These are phyloP conservation scores for Kurtzmaniella quercitrusa DNA, from an alignment of 1,139 yeast genomes.

Conservation along the genomic window DNA sequence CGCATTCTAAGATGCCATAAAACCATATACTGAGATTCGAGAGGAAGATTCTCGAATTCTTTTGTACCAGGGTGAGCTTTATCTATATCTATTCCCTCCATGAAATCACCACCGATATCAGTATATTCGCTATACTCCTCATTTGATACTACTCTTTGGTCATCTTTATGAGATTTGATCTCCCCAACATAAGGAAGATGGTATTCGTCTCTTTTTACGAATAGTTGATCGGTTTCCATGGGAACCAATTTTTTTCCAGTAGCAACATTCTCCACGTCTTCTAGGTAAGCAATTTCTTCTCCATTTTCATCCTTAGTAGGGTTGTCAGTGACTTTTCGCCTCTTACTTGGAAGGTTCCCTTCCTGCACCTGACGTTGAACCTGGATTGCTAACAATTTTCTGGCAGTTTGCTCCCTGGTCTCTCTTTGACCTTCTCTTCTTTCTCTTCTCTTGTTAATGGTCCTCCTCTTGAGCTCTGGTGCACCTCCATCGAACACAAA, in stretches of 20 bases:
- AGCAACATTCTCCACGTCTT: constrained; percentile 41
- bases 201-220: constrained; percentile 65
- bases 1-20: constrained; percentile 76
- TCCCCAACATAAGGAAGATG: constrained; percentile 66
- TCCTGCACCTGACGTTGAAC: constrained; percentile 50
- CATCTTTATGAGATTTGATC: constrained; percentile 40
- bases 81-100: constrained; percentile 69
- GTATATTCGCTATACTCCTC: constrained; percentile 65
- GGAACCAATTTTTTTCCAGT: constrained; percentile 11
- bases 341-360: constrained; percentile 4
- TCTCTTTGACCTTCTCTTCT: constrained; percentile 73
- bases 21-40: constrained; percentile 83
- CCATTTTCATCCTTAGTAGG: constrained; percentile 6
- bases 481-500: constrained; percentile 99
- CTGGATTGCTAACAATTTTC: constrained; percentile 73
- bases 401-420: constrained; percentile 71
- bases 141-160: constrained; percentile 70
- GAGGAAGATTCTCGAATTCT: constrained; percentile 63
- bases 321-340: constrained; percentile 4
- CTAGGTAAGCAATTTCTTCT: constrained; percentile 19
- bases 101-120: constrained; percentile 57
- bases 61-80: constrained; percentile 65
- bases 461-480: constrained; percentile 74
- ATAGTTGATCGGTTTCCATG: constrained; percentile 10
- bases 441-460: constrained; percentile 66